These are phyloP conservation scores for Scedosporium dehoogii DNA, from an alignment of 2,329 filamentous ascomycete genomes.

Conservation along the genomic window DNA sequence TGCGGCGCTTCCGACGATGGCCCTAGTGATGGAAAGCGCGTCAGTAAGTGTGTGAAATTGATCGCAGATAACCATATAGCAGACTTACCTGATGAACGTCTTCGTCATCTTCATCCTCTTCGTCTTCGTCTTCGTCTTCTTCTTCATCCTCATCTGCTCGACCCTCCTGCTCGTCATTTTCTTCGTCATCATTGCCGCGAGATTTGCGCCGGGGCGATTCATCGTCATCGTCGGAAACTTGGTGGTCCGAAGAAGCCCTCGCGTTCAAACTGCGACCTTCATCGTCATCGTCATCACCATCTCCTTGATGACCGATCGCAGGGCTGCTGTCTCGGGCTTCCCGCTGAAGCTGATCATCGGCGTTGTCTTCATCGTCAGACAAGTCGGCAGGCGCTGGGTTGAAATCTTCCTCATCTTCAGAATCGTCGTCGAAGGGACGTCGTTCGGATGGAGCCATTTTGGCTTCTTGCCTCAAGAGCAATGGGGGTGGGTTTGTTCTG, in stretches of 20 bases:
- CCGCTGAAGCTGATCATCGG: constrained; percentile 17
- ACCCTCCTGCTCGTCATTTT: constrained; percentile 24
- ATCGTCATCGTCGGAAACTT: constrained; percentile 22
- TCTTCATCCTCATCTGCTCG: constrained; percentile 27
- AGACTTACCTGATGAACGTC: constrained; percentile 54
- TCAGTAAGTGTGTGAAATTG: constrained; percentile 5
- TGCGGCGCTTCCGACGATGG: constrained; percentile 72
- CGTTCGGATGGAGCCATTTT: constrained; percentile 38
- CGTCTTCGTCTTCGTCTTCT: constrained; percentile 37
- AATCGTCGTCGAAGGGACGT: constrained; percentile 45
- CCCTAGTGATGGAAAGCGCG: constrained; percentile 27
- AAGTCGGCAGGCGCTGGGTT: constrained; percentile 68
- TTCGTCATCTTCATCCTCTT: constrained; percentile 29
- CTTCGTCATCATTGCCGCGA: constrained; percentile 26
- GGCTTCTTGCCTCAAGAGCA: background rate
- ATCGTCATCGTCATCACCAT: constrained; percentile 15
- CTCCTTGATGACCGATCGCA: constrained; percentile 12
- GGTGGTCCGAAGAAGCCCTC: constrained; percentile 10
- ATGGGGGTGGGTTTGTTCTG: background rate
- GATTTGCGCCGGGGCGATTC: constrained; percentile 29
- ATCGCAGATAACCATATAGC: background rate
- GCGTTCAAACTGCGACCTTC: constrained; percentile 10
- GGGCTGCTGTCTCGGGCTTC: constrained; percentile 6
- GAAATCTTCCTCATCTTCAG: constrained; percentile 79
- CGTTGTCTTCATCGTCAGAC: constrained; percentile 57